Evolutionary conservation across 305 asterid genomes (phyloP).

Genomic region (Solanum chacoense): DNA sequence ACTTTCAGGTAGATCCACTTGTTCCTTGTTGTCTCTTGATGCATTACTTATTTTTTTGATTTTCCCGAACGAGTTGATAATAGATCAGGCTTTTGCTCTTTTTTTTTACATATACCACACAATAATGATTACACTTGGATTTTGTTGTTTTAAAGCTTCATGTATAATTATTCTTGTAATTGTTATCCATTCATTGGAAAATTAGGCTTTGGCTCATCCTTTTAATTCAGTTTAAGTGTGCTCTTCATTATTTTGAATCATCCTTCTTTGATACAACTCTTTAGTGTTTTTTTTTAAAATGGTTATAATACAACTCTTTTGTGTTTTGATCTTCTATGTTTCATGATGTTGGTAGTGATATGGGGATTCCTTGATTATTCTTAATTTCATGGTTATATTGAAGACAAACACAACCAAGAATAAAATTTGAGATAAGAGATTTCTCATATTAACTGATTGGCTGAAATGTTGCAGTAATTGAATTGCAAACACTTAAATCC

Average conservation of each 20-base stretch:
- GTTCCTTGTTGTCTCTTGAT: background rate
- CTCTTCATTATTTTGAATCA: background rate
- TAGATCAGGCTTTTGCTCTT: background rate
- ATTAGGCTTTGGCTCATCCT: background rate
- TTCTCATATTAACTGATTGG: background rate
- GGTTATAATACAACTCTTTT: background rate
- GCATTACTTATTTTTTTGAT: background rate
- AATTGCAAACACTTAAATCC: background rate
- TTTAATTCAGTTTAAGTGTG: background rate
- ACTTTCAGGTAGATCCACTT: constrained; percentile 58
- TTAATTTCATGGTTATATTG: background rate
- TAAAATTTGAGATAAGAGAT: background rate
- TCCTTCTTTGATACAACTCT: background rate
- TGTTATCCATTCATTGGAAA: background rate
- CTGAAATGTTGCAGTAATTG: background rate
- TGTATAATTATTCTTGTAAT: background rate
- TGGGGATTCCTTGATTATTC: background rate
- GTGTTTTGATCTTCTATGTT: background rate
- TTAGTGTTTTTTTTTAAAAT: background rate
- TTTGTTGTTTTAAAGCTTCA: background rate
- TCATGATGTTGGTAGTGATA: background rate
- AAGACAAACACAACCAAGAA: background rate
- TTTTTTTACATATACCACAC: background rate
- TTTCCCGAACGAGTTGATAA: background rate
- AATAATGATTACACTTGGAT: background rate